A percentile compares a stretch with the other conserved stretches of the same genome.
phyloP scores from a whole-genome alignment of 2,329 filamentous ascomycete genomes.

The Fusarium floridanum region DNA sequence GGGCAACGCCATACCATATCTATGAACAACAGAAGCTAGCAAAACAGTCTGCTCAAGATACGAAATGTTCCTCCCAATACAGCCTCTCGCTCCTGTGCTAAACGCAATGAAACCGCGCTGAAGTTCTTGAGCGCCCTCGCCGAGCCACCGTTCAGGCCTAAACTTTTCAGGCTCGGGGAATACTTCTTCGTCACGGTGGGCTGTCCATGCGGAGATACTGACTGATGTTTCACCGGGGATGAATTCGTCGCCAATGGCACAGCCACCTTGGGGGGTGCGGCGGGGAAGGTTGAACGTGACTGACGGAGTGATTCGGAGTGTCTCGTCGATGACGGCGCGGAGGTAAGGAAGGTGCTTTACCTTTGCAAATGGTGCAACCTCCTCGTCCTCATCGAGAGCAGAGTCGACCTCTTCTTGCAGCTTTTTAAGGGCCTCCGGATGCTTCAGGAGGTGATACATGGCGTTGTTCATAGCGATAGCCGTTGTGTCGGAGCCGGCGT shows the following conservation, averaged over 20 bases:
- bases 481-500: conserved; percentile 65
- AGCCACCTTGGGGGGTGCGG: conserved; percentile 46
- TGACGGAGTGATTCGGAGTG: conserved; percentile 42
- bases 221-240: conserved; percentile 55
- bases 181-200: conserved; percentile 54
- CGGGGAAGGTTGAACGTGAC: conserved; percentile 31
- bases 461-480: conserved; percentile 63
- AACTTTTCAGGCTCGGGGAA: conserved; percentile 57
- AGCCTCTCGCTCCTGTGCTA: conserved; percentile 55
- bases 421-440: conserved; percentile 44
- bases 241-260: conserved; percentile 47
- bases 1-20: conserved; percentile 45
- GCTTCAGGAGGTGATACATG: conserved; percentile 62
- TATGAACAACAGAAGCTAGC: conserved; percentile 56
- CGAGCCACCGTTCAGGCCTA: conserved; percentile 56
- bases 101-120: conserved; percentile 57
- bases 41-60: conserved; percentile 61
- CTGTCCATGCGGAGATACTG: conserved; percentile 53
- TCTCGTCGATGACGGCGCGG: conserved; percentile 64
- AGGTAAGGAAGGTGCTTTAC: conserved; percentile 65
- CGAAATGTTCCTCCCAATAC: conserved; percentile 56
- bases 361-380: conserved; percentile 62
- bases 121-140: conserved; percentile 51
- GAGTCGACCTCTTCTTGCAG: conserved; percentile 61
- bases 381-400: conserved; percentile 57